These are phyloP conservation scores for Solanum ossicruentum DNA, from an alignment of 257 asterid genomes.

Conservation along the genomic window DNA sequence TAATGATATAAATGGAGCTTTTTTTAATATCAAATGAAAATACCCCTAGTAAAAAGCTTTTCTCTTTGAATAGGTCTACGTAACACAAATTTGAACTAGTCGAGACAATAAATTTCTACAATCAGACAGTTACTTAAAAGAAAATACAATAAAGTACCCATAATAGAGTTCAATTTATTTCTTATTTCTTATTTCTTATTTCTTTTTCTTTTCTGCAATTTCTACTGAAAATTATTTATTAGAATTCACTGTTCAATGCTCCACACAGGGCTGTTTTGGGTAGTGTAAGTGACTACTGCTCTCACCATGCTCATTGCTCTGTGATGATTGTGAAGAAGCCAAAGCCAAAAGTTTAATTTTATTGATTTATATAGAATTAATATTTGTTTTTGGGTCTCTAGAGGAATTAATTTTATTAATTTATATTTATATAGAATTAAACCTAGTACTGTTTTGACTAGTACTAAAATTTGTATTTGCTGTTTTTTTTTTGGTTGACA, in stretches of 20 bases:
- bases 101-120: neutral
- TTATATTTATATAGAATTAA: no score
- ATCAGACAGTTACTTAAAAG: neutral
- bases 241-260: neutral
- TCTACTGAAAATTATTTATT: neutral
- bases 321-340: constrained; percentile 44
- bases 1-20: neutral
- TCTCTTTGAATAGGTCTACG: neutral
- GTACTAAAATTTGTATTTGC: neutral
- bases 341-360: neutral
- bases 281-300: constrained; percentile 48
- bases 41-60: neutral
- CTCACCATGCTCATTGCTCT: constrained; percentile 48
- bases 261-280: constrained; percentile 30
- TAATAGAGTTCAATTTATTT: neutral
- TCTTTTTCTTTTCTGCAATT: neutral
- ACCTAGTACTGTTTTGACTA: neutral
- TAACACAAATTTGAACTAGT: neutral
- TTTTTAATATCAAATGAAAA: neutral
- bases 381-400: no score
- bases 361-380: neutral
- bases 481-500: neutral
- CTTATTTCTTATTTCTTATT: neutral
- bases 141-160: neutral
- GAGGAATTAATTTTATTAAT: no score